These are phyloP conservation scores for Skeletonema marinoi DNA, from an alignment of 108 stramenopile species.

Conservation along the genomic window DNA sequence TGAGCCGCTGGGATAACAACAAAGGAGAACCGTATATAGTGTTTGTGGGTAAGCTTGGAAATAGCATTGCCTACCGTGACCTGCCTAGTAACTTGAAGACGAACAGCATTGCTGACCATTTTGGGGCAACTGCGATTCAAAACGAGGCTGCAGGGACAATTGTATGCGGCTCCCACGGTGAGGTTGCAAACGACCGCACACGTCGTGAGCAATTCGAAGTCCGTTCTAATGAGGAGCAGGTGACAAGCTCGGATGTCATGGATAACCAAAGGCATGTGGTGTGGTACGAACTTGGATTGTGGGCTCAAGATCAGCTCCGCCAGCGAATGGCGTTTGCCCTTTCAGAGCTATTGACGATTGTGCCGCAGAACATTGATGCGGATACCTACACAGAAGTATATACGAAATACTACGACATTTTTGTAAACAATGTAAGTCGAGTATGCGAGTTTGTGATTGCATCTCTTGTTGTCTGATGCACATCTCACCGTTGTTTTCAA, in stretches of 20 bases:
- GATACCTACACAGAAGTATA: slow-evolving; percentile 34
- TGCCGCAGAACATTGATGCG: slow-evolving; percentile 34
- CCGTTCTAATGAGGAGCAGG: slow-evolving; percentile 1
- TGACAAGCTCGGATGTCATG: neutral
- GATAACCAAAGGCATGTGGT: slow-evolving; percentile 43
- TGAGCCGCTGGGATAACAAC: slow-evolving; percentile 44
- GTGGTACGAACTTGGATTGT: slow-evolving; percentile 45
- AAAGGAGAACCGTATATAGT: slow-evolving; percentile 19
- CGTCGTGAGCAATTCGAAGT: slow-evolving; percentile 35
- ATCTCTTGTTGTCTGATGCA: no score
- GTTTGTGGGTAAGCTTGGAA: slow-evolving; percentile 37
- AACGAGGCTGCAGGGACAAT: slow-evolving; percentile 23
- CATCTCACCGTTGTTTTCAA: no score
- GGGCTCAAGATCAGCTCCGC: slow-evolving; percentile 63
- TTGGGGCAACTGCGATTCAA: slow-evolving; percentile 10
- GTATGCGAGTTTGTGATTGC: no score
- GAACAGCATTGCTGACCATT: slow-evolving; percentile 17
- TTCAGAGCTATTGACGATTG: slow-evolving; percentile 39
- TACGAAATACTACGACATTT: slow-evolving; percentile 54
- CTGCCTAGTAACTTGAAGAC: slow-evolving; percentile 27
- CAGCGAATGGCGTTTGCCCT: slow-evolving; percentile 84
- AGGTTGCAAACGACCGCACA: slow-evolving; percentile 62
- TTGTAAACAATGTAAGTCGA: slow-evolving; percentile 69
- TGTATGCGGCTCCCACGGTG: slow-evolving; percentile 58
- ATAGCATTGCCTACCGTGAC: slow-evolving; percentile 14